Percentiles rank a stretch among this genome's conserved stretches.
phyloP scores from a whole-genome alignment of 2,329 filamentous ascomycete species.

The Hypoxylon sp. region DNA sequence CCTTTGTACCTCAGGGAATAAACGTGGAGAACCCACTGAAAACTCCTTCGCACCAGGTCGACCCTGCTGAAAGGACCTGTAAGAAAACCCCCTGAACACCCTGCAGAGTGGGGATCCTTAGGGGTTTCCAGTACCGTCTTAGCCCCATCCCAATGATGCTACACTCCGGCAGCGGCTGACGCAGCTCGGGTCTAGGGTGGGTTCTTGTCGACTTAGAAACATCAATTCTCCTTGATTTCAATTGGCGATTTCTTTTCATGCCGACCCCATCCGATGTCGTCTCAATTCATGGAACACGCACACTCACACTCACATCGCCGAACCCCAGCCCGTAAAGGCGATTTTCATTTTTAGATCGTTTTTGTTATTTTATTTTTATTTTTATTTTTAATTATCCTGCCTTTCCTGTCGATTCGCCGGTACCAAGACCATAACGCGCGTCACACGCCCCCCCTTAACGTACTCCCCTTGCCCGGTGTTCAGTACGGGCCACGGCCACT shows the following conservation, averaged over 20 bases:
- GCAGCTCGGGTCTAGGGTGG: conserved; percentile 20
- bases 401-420: conserved; percentile 5
- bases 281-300: conserved; percentile 28
- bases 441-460: no score
- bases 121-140: conserved; percentile 18
- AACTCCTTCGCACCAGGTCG: no score
- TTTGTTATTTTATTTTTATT: neutral
- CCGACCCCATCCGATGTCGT: conserved; percentile 36
- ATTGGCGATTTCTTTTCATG: conserved; percentile 19
- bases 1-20: no score
- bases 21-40: no score
- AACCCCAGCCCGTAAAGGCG: no score
- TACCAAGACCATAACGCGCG: conserved; percentile 12
- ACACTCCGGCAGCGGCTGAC: conserved; percentile 27
- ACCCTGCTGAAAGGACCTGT: conserved; percentile 1
- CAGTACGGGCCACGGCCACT: no score
- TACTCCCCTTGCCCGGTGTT: no score
- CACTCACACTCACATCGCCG: neutral
- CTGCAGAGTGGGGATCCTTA: conserved; percentile 9
- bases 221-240: conserved; percentile 13
- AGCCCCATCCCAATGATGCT: no score
- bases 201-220: conserved; percentile 7
- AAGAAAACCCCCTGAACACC: neutral
- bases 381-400: neutral
- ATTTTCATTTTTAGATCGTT: no score